Base-by-base conservation (phyloP, 1,284 basidiomycete species). In the Fomes fomentarius region DNA sequence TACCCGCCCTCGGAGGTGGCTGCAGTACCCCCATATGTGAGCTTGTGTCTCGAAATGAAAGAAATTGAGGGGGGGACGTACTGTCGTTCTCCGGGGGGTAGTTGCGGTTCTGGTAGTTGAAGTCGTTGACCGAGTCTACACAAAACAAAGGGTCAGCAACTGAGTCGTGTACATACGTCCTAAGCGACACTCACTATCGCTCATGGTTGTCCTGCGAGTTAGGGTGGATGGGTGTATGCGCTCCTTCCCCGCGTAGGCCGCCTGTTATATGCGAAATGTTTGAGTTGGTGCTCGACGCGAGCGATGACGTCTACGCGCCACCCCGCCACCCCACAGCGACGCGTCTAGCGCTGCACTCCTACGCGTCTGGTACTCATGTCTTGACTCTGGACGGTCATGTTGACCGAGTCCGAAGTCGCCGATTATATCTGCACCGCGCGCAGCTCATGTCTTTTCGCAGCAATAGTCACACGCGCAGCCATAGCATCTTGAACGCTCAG, bases 1-100 rank as follows among this genome's bases (percentile, higher is more conserved):
- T 68, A 71, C 9, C 71, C 71, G 31, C 71, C 72, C 6, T 68
- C 68, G 0, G 71, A 67, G 9, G 72, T 73, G 14, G 70, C 72
- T 74, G 50, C 14, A 40, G 22, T 14, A 11, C 15, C n/a, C 34
- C n/a, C 24, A 14, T 15, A 25, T 38, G 22, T 40, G 5, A 26
- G 33, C 4, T 40, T 19, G 4, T 22, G 41, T 34, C 42, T 5
- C 15, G 24, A 10, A 14, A 4, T 34, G 26, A 31, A 51, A 30
- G 42, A 40, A 26, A 11, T 33, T 24, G n/a, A 37, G 42, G 0
- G 11, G 39, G 15, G 28, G n/a, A 64, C 66, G 53, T 57, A 71
- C 71, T 65, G 57, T 72, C 71, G 43, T 61, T 56, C 25, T 59
- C 53, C 2, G 68, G 62, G 24, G 69, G 69, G 52, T 71, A 72